A percentile compares a stretch with the other conserved stretches of the same genome.
Conservation (phyloP, 345 rosid genomes). For the Acer negundo region DNA sequence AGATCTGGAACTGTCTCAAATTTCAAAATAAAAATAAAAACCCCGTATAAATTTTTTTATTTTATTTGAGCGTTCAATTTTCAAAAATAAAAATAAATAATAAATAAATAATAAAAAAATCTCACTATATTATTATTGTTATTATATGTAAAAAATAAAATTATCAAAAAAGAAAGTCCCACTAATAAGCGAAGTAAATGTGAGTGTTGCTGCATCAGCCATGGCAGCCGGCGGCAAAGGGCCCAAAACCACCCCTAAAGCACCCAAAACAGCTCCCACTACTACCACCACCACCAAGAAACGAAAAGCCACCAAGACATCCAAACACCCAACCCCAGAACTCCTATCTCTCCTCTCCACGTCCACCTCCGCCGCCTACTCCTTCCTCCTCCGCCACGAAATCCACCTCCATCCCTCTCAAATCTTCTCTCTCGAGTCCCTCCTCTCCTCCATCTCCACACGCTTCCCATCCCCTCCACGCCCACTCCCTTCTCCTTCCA, state of each 20-base stretch:
- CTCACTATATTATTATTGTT: no score
- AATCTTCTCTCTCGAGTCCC: conserved; percentile 38
- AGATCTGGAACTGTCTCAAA: no score
- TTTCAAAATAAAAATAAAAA: no score
- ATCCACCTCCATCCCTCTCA: conserved; percentile 49
- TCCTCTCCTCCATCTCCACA: conserved; percentile 35
- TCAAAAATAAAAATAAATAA: no score
- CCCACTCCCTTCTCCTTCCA: conserved; percentile 14
- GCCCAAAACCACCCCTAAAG: not conserved
- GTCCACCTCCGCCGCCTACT: conserved; percentile 43
- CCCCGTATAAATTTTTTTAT: no score
- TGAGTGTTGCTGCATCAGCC: not conserved
- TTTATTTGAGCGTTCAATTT: no score
- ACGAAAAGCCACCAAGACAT: conserved; percentile 15
- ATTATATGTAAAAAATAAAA: no score
- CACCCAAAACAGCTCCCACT: not conserved
- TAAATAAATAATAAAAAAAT: no score
- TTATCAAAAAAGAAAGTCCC: no score
- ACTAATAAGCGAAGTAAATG: not conserved
- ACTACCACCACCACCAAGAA: not conserved
- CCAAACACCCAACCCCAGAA: conserved; percentile 21
- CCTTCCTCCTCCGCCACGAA: conserved; percentile 55
- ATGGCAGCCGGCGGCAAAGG: conserved; percentile 29
- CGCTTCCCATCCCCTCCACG: conserved; percentile 32
- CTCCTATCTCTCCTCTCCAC: conserved; percentile 44